phyloP scores from a whole-genome alignment of 2,329 filamentous ascomycete genomes.

The Fusarium oxysporum region DNA sequence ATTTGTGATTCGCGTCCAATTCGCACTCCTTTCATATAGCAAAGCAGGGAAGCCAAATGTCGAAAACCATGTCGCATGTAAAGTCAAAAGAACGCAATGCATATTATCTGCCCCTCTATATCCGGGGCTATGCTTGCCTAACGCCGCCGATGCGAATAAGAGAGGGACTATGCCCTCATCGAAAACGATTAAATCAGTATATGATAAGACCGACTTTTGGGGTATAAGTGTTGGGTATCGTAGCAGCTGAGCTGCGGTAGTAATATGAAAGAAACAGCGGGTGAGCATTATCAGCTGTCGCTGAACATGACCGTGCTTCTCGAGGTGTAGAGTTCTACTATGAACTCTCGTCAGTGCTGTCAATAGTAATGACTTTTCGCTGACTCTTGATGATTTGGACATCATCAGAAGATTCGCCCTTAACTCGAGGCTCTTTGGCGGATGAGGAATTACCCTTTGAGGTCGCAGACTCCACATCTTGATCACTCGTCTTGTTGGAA shows the following conservation, averaged over 20 bases:
- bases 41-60: slow-evolving; percentile 12
- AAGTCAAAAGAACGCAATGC: slow-evolving; percentile 13
- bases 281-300: slow-evolving; percentile 3
- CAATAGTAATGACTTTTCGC: slow-evolving; percentile 23
- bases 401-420: slow-evolving; percentile 13
- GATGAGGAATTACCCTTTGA: background rate
- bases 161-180: slow-evolving; percentile 12
- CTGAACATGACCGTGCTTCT: slow-evolving; percentile 5
- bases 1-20: background rate
- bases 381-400: slow-evolving; percentile 23
- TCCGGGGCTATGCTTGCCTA: slow-evolving; percentile 24
- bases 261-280: slow-evolving; percentile 8
- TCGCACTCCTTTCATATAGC: background rate
- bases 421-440: background rate
- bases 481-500: slow-evolving; percentile 3
- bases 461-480: background rate
- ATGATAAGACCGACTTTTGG: background rate
- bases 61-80: background rate
- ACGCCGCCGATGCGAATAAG: slow-evolving; percentile 36
- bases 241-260: slow-evolving; percentile 35
- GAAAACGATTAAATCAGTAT: slow-evolving; percentile 14
- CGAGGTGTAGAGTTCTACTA: slow-evolving; percentile 11
- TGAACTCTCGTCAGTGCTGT: slow-evolving; percentile 39
- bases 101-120: slow-evolving; percentile 14
- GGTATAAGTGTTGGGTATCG: slow-evolving; percentile 38